Conservation (phyloP, 169 alveolate species). For the Eimeria falciformis region DNA sequence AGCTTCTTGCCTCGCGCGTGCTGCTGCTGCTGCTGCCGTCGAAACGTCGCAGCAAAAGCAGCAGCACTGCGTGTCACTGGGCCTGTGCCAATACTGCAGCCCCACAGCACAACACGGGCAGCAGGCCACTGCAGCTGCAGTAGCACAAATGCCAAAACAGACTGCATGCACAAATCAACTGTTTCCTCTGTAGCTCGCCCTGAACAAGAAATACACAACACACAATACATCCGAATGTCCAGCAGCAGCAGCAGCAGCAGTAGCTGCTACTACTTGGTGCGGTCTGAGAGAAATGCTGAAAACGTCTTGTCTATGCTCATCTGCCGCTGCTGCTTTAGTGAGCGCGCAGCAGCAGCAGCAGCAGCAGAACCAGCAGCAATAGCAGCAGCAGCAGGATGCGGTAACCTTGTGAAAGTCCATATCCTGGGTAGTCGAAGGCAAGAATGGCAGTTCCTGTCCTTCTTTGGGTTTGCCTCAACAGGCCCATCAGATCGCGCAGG, state of each 20-base stretch:
- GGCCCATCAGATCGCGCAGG: conserved; percentile 77
- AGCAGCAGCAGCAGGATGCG: not conserved
- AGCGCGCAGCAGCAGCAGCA: not conserved
- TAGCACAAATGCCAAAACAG: conserved; percentile 74
- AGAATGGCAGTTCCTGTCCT: conserved; percentile 76
- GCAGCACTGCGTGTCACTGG: conserved; percentile 84
- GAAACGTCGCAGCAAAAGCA: not conserved
- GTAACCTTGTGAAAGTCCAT: conserved; percentile 30
- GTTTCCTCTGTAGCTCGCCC: conserved; percentile 83
- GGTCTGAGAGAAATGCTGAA: no score
- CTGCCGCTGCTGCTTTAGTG: not conserved
- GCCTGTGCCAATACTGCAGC: conserved; percentile 84
- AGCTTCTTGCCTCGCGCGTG: not conserved
- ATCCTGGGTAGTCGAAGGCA: conserved; percentile 82
- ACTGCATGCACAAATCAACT: conserved; percentile 80
- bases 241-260: not conserved
- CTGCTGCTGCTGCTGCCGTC: conserved; percentile 21
- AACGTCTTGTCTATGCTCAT: no score
- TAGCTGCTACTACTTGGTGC: no score
- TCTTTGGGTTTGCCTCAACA: conserved; percentile 68
- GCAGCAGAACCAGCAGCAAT: not conserved
- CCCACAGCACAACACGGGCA: conserved; percentile 81
- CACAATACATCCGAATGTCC: not conserved
- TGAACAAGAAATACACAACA: conserved; percentile 1
- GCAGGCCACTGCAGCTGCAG: conserved; percentile 81